A percentile compares a stretch with the other conserved stretches of the same genome.
Conservation (phyloP, 176 grass and related monocot species). For the Musa troglodytarum region DNA sequence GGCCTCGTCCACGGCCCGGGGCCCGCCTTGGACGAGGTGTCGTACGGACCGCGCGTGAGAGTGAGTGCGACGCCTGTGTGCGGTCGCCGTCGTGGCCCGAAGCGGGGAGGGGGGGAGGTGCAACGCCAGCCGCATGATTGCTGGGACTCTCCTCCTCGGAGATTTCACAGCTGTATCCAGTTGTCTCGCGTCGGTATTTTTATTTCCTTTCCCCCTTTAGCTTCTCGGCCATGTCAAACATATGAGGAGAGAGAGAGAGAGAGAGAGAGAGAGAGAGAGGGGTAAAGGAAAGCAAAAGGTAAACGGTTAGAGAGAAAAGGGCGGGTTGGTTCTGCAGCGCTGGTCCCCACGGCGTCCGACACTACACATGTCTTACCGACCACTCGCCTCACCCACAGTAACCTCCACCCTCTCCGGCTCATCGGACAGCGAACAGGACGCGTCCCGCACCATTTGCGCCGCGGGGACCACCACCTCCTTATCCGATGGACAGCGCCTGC, state of each 20-base stretch:
- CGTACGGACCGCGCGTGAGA: slow-evolving; percentile 4
- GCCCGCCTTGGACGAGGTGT: background rate
- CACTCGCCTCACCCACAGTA: too few species aligned
- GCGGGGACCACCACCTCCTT: too few species aligned
- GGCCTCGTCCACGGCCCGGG: background rate
- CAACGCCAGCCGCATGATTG: background rate
- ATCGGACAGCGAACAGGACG: background rate
- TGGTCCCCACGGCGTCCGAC: background rate
- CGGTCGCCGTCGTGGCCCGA: slow-evolving; percentile 1
- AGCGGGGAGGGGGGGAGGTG: background rate
- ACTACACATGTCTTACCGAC: background rate
- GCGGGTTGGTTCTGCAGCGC: background rate
- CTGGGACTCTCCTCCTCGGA: background rate
- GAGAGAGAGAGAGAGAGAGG: too few species aligned
- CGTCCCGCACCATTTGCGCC: background rate
- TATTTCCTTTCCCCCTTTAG: background rate
- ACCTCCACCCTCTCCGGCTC: background rate
- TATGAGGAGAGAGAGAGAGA: too few species aligned
- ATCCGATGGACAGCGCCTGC: too few species aligned
- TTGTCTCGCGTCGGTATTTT: background rate
- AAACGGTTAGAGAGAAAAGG: background rate
- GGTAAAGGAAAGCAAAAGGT: background rate
- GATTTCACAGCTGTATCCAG: slow-evolving; percentile 1
- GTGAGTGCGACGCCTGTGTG: slow-evolving; percentile 7
- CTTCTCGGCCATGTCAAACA: too few species aligned